Evolutionary conservation across 768 basidiomycete species (phyloP), one percentile per base, ranked within the genome.

Genomic region (Polyporus arcularius): DNA sequence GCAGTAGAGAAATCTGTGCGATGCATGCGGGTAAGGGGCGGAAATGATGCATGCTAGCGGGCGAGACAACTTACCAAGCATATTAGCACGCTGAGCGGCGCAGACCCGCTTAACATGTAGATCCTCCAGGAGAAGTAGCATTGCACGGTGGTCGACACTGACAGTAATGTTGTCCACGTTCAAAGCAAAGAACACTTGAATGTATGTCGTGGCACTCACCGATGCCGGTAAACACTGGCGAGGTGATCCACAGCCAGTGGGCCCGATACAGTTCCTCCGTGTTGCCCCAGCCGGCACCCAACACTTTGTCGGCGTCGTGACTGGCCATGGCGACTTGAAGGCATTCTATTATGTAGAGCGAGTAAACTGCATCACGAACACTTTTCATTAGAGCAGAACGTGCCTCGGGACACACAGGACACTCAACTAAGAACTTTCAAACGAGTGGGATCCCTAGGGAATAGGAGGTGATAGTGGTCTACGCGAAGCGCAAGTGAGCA

Each of bases 111-210:
- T 15, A 60, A 30, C 3, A 55, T 53, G n/a, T 41, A 48, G 21
- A 60, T 55, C 39, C 63, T 16, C 63, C 63, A 64, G 4, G 58
- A 49, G 52, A 53, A 64, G 46, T 60, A 60, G 12, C 43, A 18
- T 30, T 64, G 63, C 7, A 61, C 63, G 8, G 48, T 42, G 11
- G 48, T 21, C 7, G 49, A 58, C 16, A 58, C 57, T 58, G 28
- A 9, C 26, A 21, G 14, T 26, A 26, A n/a, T 4, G 8, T 8
- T 41, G 21, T 26, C 21, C 21, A 26, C 18, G 32, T 35, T 53
- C 1, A 6, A 4, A 6, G 35, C 26, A 2, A 4, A 30, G 26
- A 32, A 6, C 2, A 16, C 16, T 18, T 15, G 11, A 14, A 26
- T 10, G 26, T 7, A 18, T 12, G 5, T 10, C 6, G 16, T 3